Conservation (phyloP, 2,329 filamentous ascomycete genomes). For the Chlorencoelia australis region DNA sequence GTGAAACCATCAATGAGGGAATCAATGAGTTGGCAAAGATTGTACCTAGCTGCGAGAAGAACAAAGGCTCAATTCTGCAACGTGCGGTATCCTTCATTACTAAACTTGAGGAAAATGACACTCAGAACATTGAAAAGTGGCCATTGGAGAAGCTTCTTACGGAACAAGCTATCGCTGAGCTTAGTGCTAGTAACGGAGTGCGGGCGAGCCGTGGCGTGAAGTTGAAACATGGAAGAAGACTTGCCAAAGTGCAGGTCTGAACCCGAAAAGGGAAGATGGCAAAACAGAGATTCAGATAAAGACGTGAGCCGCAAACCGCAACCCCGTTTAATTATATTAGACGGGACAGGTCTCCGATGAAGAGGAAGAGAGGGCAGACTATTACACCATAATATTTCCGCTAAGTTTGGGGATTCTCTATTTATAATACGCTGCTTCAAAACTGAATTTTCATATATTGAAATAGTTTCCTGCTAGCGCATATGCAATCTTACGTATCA, state of each 20-base stretch:
- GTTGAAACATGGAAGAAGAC: conserved; percentile 69
- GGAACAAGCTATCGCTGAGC: conserved; percentile 79
- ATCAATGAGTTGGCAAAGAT: conserved; percentile 98
- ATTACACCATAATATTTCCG: too few species aligned
- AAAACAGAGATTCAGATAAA: conserved; percentile 21
- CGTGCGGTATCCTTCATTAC: conserved; percentile 90
- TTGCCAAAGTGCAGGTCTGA: conserved; percentile 49
- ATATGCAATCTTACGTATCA: too few species aligned
- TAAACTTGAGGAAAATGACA: conserved; percentile 88
- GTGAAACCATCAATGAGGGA: conserved; percentile 97
- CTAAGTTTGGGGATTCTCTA: too few species aligned
- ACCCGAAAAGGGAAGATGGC: conserved; percentile 35
- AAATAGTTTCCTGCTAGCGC: too few species aligned
- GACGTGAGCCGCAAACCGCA: too few species aligned
- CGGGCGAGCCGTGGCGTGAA: conserved; percentile 70
- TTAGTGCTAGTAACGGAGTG: conserved; percentile 80
- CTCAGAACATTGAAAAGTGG: conserved; percentile 91
- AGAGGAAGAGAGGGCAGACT: too few species aligned
- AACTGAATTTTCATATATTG: too few species aligned
- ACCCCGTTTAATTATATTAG: too few species aligned
- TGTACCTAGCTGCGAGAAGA: conserved; percentile 95
- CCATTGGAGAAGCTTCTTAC: conserved; percentile 83
- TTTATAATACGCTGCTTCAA: too few species aligned
- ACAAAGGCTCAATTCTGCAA: conserved; percentile 93
- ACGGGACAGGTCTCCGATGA: too few species aligned